Evolutionary conservation across 1,139 yeast species (phyloP), one percentile per base, ranked within the genome.

Genomic region (Eremothecium gossypii): DNA sequence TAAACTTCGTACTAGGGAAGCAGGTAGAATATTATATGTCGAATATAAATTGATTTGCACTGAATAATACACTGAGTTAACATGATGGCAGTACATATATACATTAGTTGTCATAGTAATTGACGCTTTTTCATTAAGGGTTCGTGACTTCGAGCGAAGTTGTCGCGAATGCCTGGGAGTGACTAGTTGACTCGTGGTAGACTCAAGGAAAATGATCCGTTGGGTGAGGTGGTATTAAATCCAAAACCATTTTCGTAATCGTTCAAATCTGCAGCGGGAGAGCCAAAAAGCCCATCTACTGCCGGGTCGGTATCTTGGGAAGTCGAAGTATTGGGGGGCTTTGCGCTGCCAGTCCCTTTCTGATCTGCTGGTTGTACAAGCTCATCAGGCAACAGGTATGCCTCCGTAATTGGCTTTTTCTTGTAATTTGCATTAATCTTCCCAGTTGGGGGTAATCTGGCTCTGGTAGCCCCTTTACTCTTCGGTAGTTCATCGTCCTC

Each of bases 361-460:
- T 30, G 20, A 33, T 12, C 17, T 11, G 39, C 7, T 36, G 11
- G 20, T n/a, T n/a, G 29, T 11, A 23, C 34, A 8, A 38, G 41
- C 14, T 42, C 56, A 38, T 66, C 70, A 7, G 68, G 66, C 7
- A 74, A 49, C 44, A 72, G 73, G 54, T 71, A 83, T 0, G 83
- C 72, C 38, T 62, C 71, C 1, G 75, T 66, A 7, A 78, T 63
- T 9, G 71, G 58, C 54, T 74, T 78, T 66, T 81, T 85, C 65
- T 85, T 87, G 30, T 78, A 68, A 1, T 76, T 70, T 0, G 83
- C 64, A 41, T 54, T 52, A 32, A 91, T 84, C 60, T 85, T 89
- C 37, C 97, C 98, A 8, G 89, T 86, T 0, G 97, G 96, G 1
- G 97, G 96, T 38, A 91, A 69, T 55, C 91, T 80, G 1, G 96